Percentiles rank a stretch among this genome's conserved stretches.
phyloP scores from a whole-genome alignment of 208 protist genomes.

The Leptomonas pyrrhocoris region DNA sequence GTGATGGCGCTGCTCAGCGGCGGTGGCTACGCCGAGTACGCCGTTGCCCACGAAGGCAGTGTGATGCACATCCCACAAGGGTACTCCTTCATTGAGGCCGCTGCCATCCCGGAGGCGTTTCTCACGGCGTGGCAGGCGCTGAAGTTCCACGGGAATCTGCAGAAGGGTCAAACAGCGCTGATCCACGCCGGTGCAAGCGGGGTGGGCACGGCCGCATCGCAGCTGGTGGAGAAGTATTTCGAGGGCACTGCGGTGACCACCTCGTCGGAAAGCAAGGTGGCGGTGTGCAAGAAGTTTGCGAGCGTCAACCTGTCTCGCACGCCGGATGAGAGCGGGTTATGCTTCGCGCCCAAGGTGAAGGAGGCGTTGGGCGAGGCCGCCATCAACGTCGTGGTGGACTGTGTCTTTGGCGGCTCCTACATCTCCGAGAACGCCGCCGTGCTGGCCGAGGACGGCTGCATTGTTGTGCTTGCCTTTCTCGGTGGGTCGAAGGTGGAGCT shows the following conservation, averaged over 20 bases:
- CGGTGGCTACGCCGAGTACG: constrained; percentile 93
- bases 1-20: constrained; percentile 89
- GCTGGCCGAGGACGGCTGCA: constrained; percentile 68
- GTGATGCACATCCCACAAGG: constrained; percentile 84
- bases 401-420: constrained; percentile 79
- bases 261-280: constrained; percentile 69
- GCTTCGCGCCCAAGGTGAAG: constrained; percentile 73
- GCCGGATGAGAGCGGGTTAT: constrained; percentile 62
- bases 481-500: constrained; percentile 59
- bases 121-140: constrained; percentile 93
- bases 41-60: constrained; percentile 67
- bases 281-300: constrained; percentile 70
- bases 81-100: constrained; percentile 87
- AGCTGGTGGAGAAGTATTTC: constrained; percentile 86
- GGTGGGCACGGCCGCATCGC: constrained; percentile 83
- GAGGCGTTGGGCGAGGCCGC: constrained; percentile 44
- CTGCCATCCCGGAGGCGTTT: constrained; percentile 92
- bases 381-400: constrained; percentile 79
- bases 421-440: constrained; percentile 60
- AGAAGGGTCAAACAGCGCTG: constrained; percentile 73
- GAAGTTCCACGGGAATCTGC: constrained; percentile 61
- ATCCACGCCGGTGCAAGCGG: constrained; percentile 91
- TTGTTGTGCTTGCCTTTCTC: constrained; percentile 73
- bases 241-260: constrained; percentile 66
- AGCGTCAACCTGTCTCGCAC: constrained; percentile 58